These are phyloP conservation scores for Rhizopogon roseolus DNA, from an alignment of 768 basidiomycete genomes.

Conservation along the genomic window DNA sequence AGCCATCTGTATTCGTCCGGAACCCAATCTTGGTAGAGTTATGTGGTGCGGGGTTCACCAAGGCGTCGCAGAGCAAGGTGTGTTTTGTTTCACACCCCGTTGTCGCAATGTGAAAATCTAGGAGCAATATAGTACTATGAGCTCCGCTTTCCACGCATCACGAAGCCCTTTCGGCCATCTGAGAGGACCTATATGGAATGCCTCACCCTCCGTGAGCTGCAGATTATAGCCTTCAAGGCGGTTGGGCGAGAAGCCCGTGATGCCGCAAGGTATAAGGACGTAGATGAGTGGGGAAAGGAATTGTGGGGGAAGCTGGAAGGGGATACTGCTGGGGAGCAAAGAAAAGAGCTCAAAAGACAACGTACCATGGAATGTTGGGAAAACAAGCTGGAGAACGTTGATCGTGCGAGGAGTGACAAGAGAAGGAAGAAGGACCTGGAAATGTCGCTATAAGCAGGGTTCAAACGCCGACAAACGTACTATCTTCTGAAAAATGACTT, in stretches of 20 bases:
- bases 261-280: constrained; percentile 37
- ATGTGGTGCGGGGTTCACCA: constrained; percentile 81
- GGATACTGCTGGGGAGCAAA: constrained; percentile 25
- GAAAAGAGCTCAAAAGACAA: constrained; percentile 31
- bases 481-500: too few species aligned
- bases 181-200: constrained; percentile 68
- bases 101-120: neutral
- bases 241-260: constrained; percentile 44
- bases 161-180: constrained; percentile 54
- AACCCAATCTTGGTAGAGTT: constrained; percentile 68
- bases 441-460: constrained; percentile 15
- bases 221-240: constrained; percentile 48
- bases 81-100: neutral
- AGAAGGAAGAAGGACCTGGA: constrained; percentile 15
- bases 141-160: constrained; percentile 77
- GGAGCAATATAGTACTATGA: constrained; percentile 60
- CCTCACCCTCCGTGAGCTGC: constrained; percentile 42
- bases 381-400: constrained; percentile 30
- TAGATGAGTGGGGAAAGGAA: constrained; percentile 39
- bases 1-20: constrained; percentile 54
- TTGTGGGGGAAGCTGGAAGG: constrained; percentile 35
- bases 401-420: constrained; percentile 19
- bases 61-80: constrained; percentile 54
- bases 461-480: neutral
- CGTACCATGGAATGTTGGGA: constrained; percentile 37